Evolutionary conservation across 306 rosid genomes (phyloP).

Genomic region (Arachis stenosperma): DNA sequence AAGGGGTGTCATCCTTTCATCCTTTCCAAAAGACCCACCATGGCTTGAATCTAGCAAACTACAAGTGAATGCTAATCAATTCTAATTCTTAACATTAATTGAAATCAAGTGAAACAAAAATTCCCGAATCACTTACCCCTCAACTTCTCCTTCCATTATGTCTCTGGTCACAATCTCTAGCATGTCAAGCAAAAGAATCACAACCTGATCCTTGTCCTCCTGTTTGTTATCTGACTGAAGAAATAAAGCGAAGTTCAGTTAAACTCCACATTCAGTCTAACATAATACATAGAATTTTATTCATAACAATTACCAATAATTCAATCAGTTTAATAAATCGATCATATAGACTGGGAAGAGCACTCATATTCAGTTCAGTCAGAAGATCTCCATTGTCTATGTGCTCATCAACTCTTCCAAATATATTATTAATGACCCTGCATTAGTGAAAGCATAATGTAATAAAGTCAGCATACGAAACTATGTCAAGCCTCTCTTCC

Average conservation of each 20-base stretch:
- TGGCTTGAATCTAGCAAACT: conserved; percentile 85
- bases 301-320: conserved; percentile 65
- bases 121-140: conserved; percentile 54
- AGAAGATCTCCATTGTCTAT: conserved; percentile 41
- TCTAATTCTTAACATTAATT: conserved; percentile 20
- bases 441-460: conserved; percentile 39
- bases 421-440: conserved; percentile 76
- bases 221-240: conserved; percentile 60
- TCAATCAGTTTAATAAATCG: conserved; percentile 69
- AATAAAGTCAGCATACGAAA: conserved; percentile 35
- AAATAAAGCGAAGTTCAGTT: conserved; percentile 32
- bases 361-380: conserved; percentile 64
- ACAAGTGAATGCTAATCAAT: conserved; percentile 37
- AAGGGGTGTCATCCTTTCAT: conserved; percentile 71
- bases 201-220: conserved; percentile 81
- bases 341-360: conserved; percentile 67
- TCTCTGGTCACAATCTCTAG: conserved; percentile 93
- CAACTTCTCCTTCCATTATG: conserved; percentile 79
- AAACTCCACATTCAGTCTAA: conserved; percentile 22
- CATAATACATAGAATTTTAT: conserved; percentile 31
- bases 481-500: conserved; percentile 17
- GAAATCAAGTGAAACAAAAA: conserved; percentile 24
- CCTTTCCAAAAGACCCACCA: conserved; percentile 64
- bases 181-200: conserved; percentile 93
- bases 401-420: conserved; percentile 63